Conservation (phyloP, 495 filamentous ascomycete genomes). For the Xylaria curta region DNA sequence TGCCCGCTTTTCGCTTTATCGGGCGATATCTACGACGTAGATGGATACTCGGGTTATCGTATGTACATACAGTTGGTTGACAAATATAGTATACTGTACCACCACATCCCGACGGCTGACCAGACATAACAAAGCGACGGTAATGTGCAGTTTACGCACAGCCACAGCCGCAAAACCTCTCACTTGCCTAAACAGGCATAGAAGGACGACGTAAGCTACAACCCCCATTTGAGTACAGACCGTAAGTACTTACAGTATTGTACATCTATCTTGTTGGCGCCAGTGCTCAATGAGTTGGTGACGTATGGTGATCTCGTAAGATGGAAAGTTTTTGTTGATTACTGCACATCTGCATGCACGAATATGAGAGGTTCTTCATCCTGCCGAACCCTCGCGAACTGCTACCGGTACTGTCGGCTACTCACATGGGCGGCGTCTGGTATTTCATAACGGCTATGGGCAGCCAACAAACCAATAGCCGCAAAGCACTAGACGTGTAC, state of each 20-base stretch:
- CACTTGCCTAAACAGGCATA: conserved; percentile 11
- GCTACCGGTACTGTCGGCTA: not conserved
- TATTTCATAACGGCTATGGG: conserved; percentile 3
- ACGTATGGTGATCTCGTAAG: conserved; percentile 1
- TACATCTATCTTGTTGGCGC: not conserved
- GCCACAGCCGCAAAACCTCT: not conserved
- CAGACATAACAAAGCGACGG: not conserved
- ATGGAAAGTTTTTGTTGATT: not conserved
- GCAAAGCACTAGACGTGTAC: not conserved
- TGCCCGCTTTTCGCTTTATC: not conserved
- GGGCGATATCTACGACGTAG: not conserved
- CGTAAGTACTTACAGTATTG: not conserved
- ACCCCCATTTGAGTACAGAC: not conserved
- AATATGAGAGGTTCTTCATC: conserved; percentile 6
- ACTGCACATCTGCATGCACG: not conserved
- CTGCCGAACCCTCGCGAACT: not conserved
- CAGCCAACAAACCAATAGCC: not conserved
- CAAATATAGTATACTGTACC: conserved; percentile 18
- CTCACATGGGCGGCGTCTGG: not conserved
- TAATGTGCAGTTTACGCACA: not conserved
- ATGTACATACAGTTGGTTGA: not conserved
- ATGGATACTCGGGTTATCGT: not conserved
- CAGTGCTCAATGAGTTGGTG: not conserved
- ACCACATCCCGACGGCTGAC: conserved; percentile 11
- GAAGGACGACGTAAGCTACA: conserved; percentile 2